A percentile compares a stretch with the other conserved stretches of the same genome.
Conservation (phyloP, 306 rosid species). For the Vigna mungo region DNA sequence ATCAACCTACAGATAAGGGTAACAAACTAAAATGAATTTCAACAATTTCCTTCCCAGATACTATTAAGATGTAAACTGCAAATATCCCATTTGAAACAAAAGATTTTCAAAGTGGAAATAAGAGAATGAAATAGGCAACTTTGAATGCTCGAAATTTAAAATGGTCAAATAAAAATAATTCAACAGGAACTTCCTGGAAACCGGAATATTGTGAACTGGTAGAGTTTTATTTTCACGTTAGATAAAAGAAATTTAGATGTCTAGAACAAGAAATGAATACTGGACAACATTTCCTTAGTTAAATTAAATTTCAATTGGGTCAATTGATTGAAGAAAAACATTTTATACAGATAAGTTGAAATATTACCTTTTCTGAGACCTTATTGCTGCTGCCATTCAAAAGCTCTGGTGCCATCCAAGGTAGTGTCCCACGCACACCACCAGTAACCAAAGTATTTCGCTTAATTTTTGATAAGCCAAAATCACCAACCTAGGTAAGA, state of each 20-base stretch:
- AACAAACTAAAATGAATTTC: slow-evolving; percentile 27
- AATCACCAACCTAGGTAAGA: slow-evolving; percentile 82
- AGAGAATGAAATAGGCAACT: slow-evolving; percentile 18
- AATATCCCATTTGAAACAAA: slow-evolving; percentile 17
- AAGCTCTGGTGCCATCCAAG: slow-evolving; percentile 98
- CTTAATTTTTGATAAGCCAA: slow-evolving; percentile 94
- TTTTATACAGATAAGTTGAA: slow-evolving; percentile 26
- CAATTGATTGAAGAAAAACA: slow-evolving; percentile 7
- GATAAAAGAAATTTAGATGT: slow-evolving; percentile 24
- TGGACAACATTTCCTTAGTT: slow-evolving; percentile 8
- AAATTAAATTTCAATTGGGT: slow-evolving; percentile 14
- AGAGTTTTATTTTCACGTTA: not conserved
- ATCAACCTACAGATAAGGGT: slow-evolving; percentile 68
- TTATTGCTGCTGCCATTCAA: slow-evolving; percentile 90
- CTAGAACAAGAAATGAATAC: slow-evolving; percentile 28
- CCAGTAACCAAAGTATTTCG: slow-evolving; percentile 93
- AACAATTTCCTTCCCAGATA: not conserved
- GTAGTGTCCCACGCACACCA: slow-evolving; percentile 92
- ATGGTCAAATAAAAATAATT: slow-evolving; percentile 10
- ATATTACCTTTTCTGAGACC: slow-evolving; percentile 89
- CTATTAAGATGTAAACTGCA: slow-evolving; percentile 7
- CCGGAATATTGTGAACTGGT: slow-evolving; percentile 22
- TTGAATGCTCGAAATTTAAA: not conserved
- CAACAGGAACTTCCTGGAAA: slow-evolving; percentile 14
- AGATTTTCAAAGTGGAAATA: not conserved